Conservation (phyloP, 176 grass and related monocot genomes). For the Hordeum vulgare region MorexV3_pseudomolecules_assembly NC_058522.1:348503525-348504024, state of each 20-base stretch:
- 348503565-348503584: too few species aligned
- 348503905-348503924: not conserved
- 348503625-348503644: not conserved
- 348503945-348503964: too few species aligned
- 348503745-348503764: not conserved
- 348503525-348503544: too few species aligned
- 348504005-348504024: too few species aligned
- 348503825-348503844: not conserved
- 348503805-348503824: conserved; percentile 1
- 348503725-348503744: not conserved
- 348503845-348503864: not conserved
- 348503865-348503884: not conserved
- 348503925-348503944: not conserved
- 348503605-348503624: not conserved
- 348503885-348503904: not conserved
- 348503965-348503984: too few species aligned
- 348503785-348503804: not conserved
- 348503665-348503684: not conserved
- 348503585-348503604: not conserved
- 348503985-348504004: too few species aligned
- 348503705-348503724: not conserved
- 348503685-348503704: not conserved
- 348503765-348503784: not conserved
- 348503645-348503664: not conserved
- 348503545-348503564: too few species aligned